These are phyloP conservation scores for Acephala macrosclerotiorum DNA, from an alignment of 2,329 filamentous ascomycete genomes.

Conservation along the genomic window DNA sequence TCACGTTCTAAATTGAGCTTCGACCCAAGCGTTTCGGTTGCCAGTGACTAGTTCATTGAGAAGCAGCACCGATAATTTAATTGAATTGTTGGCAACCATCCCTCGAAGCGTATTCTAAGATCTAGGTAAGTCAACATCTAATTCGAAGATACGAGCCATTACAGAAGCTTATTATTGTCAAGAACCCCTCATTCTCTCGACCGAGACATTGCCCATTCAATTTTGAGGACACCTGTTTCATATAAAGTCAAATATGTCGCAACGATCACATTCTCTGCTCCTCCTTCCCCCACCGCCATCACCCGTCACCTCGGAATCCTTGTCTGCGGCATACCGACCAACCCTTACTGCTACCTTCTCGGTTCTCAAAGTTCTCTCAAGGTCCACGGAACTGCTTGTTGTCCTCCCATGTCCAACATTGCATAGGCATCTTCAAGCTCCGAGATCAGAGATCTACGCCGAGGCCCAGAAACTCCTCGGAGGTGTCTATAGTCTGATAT, in stretches of 20 bases:
- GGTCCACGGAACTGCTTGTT: slow-evolving; percentile 50
- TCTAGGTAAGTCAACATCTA: neutral
- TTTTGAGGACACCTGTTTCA: neutral
- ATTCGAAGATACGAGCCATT: neutral
- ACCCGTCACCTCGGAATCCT: slow-evolving; percentile 56
- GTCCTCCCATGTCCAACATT: slow-evolving; percentile 67
- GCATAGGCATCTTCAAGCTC: slow-evolving; percentile 55
- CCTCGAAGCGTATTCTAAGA: too few species aligned
- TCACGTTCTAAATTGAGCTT: neutral
- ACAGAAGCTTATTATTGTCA: neutral
- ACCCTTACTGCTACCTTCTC: slow-evolving; percentile 62
- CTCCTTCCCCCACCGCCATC: slow-evolving; percentile 69
- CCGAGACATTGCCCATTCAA: neutral
- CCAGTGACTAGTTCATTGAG: neutral
- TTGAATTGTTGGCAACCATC: too few species aligned
- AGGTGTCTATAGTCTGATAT: slow-evolving; percentile 79
- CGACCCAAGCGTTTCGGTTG: neutral
- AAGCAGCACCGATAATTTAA: neutral
- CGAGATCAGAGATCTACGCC: slow-evolving; percentile 63
- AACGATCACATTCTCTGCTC: slow-evolving; percentile 58
- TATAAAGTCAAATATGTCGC: slow-evolving; percentile 22
- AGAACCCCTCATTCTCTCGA: neutral
- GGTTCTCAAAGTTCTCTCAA: slow-evolving; percentile 51
- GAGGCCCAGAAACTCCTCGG: slow-evolving; percentile 78
- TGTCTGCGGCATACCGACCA: slow-evolving; percentile 67